phyloP scores from a whole-genome alignment of 2,329 filamentous ascomycete species.

The Byssochlamys sp. region DNA sequence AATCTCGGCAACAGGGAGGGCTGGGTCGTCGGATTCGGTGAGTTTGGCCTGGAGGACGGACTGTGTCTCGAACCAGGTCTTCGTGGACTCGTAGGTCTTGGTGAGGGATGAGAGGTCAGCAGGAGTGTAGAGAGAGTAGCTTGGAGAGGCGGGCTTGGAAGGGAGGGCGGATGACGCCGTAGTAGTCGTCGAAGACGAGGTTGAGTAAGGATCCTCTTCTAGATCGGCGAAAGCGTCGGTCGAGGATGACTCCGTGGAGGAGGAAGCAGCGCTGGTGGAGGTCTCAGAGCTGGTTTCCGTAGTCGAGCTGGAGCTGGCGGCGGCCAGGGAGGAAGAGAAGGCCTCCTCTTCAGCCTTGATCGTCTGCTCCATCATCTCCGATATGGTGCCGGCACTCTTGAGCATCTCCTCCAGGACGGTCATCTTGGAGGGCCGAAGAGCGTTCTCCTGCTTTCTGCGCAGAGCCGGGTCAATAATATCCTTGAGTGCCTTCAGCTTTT shows the following conservation, averaged over 20 bases:
- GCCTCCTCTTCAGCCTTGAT: conserved; percentile 61
- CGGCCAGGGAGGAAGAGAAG: conserved; percentile 45
- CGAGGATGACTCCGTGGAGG: conserved; percentile 14
- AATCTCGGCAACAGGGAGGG: conserved; percentile 63
- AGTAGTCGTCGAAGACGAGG: conserved; percentile 26
- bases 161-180: conserved; percentile 23
- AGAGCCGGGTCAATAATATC: conserved; percentile 69
- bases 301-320: conserved; percentile 33
- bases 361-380: conserved; percentile 59
- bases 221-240: conserved; percentile 59
- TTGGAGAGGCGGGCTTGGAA: conserved; percentile 36
- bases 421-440: conserved; percentile 61
- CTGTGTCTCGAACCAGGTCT: conserved; percentile 67
- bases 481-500: conserved; percentile 66
- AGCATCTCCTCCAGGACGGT: conserved; percentile 60
- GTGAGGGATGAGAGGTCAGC: conserved; percentile 62
- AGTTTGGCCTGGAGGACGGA: conserved; percentile 62
- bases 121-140: conserved; percentile 59
- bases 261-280: conserved; percentile 33
- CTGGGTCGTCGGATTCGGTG: conserved; percentile 60
- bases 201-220: conserved; percentile 55
- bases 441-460: conserved; percentile 62
- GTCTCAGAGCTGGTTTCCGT: conserved; percentile 23
- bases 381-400: conserved; percentile 59
- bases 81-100: conserved; percentile 51